Percentiles rank a stretch among this genome's conserved stretches.
These are phyloP conservation scores for Melampsora abietis-canadensis DNA, from an alignment of 1,284 basidiomycete genomes.

Conservation along the genomic window DNA sequence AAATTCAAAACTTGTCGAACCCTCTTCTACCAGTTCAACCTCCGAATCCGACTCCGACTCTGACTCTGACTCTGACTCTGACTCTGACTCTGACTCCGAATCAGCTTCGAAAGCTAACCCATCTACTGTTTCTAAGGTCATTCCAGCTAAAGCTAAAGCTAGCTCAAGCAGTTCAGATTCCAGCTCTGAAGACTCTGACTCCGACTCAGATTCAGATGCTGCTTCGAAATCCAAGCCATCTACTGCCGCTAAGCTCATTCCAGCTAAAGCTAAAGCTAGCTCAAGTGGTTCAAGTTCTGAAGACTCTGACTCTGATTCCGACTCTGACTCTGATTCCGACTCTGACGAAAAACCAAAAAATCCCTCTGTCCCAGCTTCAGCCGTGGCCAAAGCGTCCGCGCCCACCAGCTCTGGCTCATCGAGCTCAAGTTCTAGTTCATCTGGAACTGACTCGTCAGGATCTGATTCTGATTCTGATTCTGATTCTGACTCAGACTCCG, in stretches of 20 bases:
- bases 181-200: background rate
- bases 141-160: background rate
- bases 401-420: background rate
- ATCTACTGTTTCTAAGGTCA: background rate
- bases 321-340: slow-evolving; percentile 3
- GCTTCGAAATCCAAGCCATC: background rate
- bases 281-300: background rate
- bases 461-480: slow-evolving; percentile 18
- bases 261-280: background rate
- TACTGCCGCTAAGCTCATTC: background rate
- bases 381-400: background rate
- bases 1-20: background rate
- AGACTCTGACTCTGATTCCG: background rate
- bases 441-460: background rate
- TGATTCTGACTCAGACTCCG: slow-evolving; percentile 6
- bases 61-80: background rate
- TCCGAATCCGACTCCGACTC: background rate
- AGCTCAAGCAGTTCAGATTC: background rate
- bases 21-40: background rate
- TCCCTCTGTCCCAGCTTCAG: background rate
- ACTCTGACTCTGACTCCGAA: slow-evolving; percentile 12
- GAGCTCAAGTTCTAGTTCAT: background rate
- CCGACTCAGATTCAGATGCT: slow-evolving; percentile 20
- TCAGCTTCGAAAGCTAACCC: background rate
- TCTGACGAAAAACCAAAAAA: background rate